Base-by-base conservation (phyloP, 2,329 filamentous ascomycete genomes). In the Colletotrichum graminicola region DNA sequence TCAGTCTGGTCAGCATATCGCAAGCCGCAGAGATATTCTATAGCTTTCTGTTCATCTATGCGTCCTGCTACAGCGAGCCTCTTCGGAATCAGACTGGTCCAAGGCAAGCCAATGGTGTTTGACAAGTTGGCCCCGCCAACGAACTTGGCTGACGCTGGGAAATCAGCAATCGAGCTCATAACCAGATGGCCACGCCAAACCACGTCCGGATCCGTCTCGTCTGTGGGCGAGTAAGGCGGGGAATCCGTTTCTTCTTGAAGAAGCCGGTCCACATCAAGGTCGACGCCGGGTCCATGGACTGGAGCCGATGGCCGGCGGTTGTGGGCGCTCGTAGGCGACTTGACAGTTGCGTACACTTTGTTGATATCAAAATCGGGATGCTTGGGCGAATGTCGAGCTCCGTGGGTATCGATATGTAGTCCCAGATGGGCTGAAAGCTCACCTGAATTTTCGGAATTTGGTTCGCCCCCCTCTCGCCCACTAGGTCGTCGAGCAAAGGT, bases 181-280 rank as follows among this genome's bases (percentile, higher is more conserved):
- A 87, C 86, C 71, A 94, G 82, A 59, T 86, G 90, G 18, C 94
- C 94, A 66, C 89, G 89, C 94, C 94, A 97, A 45, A 97, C 85
- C 32, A 93, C 86, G 57, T 90, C 89, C 0, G 92, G 91, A 74
- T 95, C 89, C 0, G 88, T 84, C 73, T 91, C 90, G 73, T 96
- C 94, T 2, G 91, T 91, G 0, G 94, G 94, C 0, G 93, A 95
- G 79, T 97, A 97, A 0, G 93, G 92, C 1, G 93, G 93, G 1
- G 93, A 95, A 18, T 92, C 89, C 57, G 93, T 93, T 36, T 91
- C 91, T 66, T 93, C 93, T 76, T 95, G 89, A 10, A 98, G 88
- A 75, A 99, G 85, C 51, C 94, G 90, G 79, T 99, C 96, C 26
- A 99, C 93, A 72, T 98, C 96, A 3, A 93, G 89, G 79, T 99